A percentile compares a stretch with the other conserved stretches of the same genome.
Conservation (phyloP, 768 basidiomycete species). For the Russula olivacea region DNA sequence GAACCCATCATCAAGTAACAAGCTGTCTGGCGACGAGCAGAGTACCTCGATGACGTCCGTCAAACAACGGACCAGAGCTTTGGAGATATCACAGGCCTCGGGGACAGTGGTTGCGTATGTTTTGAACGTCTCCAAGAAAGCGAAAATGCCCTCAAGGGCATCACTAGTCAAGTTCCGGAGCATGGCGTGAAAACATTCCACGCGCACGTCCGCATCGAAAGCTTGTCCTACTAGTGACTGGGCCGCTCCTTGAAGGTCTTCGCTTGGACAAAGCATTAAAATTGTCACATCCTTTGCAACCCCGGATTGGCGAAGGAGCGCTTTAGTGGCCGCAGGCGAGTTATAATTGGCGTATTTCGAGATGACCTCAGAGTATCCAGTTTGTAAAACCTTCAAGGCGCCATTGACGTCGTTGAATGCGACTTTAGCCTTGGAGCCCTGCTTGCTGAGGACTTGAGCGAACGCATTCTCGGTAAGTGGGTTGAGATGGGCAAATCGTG, state of each 20-base stretch:
- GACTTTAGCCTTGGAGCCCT: slow-evolving; percentile 26
- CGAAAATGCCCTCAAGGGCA: slow-evolving; percentile 63
- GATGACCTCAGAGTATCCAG: slow-evolving; percentile 57
- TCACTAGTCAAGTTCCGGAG: slow-evolving; percentile 59
- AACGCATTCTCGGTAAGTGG: slow-evolving; percentile 50
- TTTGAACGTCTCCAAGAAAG: slow-evolving; percentile 62
- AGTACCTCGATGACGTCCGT: slow-evolving; percentile 89
- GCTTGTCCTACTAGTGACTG: slow-evolving; percentile 79
- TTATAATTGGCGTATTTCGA: slow-evolving; percentile 61
- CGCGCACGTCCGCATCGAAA: slow-evolving; percentile 83
- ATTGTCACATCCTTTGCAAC: slow-evolving; percentile 55
- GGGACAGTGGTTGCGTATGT: slow-evolving; percentile 56
- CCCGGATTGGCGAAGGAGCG: slow-evolving; percentile 50
- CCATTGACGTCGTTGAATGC: slow-evolving; percentile 56
- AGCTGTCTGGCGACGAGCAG: slow-evolving; percentile 64
- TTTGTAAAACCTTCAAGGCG: slow-evolving; percentile 50
- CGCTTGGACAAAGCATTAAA: slow-evolving; percentile 79
- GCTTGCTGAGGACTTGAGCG: slow-evolving; percentile 33
- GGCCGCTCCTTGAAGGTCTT: slow-evolving; percentile 64
- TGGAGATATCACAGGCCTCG: slow-evolving; percentile 86
- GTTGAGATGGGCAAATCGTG: slow-evolving; percentile 63
- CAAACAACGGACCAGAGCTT: slow-evolving; percentile 84
- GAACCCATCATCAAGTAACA: slow-evolving; percentile 54
- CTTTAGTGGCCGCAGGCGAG: slow-evolving; percentile 43
- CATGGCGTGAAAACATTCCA: slow-evolving; percentile 80